Percentiles rank a stretch among this genome's conserved stretches.
These are phyloP conservation scores for Schizochytrium sp. DNA, from an alignment of 108 stramenopile genomes.

Conservation along the genomic window DNA sequence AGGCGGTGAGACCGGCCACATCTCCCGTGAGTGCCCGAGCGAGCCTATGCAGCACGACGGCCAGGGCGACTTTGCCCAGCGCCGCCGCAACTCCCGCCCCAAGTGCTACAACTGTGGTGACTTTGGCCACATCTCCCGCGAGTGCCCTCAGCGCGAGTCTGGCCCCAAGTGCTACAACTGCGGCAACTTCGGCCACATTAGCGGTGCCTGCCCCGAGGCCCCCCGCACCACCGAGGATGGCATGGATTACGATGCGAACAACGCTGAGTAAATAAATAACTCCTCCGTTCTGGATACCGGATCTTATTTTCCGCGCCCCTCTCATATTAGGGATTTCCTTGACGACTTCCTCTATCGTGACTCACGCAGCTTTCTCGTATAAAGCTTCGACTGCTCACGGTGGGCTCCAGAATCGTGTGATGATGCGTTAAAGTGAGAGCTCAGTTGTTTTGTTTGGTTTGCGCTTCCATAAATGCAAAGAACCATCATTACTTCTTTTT, in stretches of 20 bases:
- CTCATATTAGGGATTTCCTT: no score
- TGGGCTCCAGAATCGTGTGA: no score
- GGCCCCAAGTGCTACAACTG: slow-evolving; percentile 64
- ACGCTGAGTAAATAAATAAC: no score
- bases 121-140: slow-evolving; percentile 61
- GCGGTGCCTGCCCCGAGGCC: slow-evolving; percentile 54
- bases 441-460: no score
- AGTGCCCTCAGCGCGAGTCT: slow-evolving; percentile 61
- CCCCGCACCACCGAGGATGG: not conserved
- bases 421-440: no score
- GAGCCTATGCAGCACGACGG: slow-evolving; percentile 57
- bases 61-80: slow-evolving; percentile 46
- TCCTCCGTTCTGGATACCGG: no score
- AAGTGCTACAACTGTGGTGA: slow-evolving; percentile 68
- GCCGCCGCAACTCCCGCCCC: slow-evolving; percentile 49
- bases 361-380: no score
- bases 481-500: no score
- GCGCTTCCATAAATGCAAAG: no score
- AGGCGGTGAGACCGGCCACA: slow-evolving; percentile 51
- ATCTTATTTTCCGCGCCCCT: no score
- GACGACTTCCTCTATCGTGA: no score
- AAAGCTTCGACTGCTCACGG: no score
- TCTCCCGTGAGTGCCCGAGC: slow-evolving; percentile 58
- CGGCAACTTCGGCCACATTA: slow-evolving; percentile 61
- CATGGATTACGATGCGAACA: slow-evolving; percentile 8